phyloP scores from a whole-genome alignment of 2,329 filamentous ascomycete species.

The Incumbomyces delicatus region DNA sequence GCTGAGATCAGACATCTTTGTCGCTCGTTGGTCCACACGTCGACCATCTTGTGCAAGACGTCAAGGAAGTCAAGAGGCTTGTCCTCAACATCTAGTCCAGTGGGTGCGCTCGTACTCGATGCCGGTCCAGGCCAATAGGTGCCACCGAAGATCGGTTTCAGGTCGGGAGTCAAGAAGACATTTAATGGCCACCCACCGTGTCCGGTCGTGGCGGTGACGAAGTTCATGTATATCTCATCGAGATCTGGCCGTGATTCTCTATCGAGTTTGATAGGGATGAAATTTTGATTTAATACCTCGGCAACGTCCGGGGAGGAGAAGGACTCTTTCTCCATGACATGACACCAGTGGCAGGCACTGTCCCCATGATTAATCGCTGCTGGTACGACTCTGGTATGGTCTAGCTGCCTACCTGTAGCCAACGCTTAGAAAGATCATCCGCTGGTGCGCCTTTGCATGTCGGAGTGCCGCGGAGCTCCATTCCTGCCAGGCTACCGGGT shows the following conservation, averaged over 20 bases:
- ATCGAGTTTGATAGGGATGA: slow-evolving; percentile 87
- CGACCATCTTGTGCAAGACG: slow-evolving; percentile 67
- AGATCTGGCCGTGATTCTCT: slow-evolving; percentile 89
- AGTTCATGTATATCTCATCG: slow-evolving; percentile 97
- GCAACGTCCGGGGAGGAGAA: slow-evolving; percentile 79
- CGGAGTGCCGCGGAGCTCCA: slow-evolving; percentile 69
- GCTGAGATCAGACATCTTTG: slow-evolving; percentile 74
- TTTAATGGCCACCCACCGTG: slow-evolving; percentile 91
- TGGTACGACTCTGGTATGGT: neutral
- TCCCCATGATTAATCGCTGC: neutral
- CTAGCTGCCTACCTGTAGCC: slow-evolving; percentile 67
- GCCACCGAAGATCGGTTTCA: slow-evolving; percentile 89
- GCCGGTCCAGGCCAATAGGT: slow-evolving; percentile 84
- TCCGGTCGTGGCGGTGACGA: slow-evolving; percentile 84
- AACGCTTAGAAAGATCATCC: slow-evolving; percentile 85
- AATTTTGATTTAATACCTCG: slow-evolving; percentile 69
- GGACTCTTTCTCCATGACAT: slow-evolving; percentile 86
- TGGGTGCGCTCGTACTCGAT: slow-evolving; percentile 42
- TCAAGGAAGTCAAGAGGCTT: slow-evolving; percentile 70
- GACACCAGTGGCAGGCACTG: slow-evolving; percentile 49
- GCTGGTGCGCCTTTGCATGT: slow-evolving; percentile 70
- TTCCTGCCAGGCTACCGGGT: slow-evolving; percentile 84
- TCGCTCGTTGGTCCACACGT: slow-evolving; percentile 74
- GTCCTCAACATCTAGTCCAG: slow-evolving; percentile 28
- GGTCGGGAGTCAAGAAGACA: slow-evolving; percentile 86